Evolutionary conservation across 2,329 filamentous ascomycete species (phyloP), one percentile per base, ranked within the genome.

Genomic region (Scedosporium minutisporum): DNA sequence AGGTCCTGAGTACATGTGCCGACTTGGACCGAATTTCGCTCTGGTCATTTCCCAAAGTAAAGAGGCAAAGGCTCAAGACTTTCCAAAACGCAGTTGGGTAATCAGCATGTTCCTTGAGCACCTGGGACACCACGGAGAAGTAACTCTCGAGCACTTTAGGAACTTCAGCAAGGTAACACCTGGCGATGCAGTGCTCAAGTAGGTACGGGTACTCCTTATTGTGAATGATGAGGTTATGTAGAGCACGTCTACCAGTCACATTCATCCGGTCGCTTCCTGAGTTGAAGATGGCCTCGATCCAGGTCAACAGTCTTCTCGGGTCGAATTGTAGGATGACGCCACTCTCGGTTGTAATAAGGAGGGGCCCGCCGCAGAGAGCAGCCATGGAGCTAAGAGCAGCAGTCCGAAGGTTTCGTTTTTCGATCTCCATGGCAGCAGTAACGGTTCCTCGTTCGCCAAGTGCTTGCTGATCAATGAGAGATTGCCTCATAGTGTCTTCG

Each of bases 351-450:
- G 87, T 92, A 66, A 96, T 88, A 66, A 87, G 92, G 63, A 97
- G 87, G 3, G 93, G 91, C 0, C 89, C 85, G 68, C 86, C 92
- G 71, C 95, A 99, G 5, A 99, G 81, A 3, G 92, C 87, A 53
- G 95, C 93, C 95, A 99, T 97, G 27, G 96, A 89, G 73, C 93
- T 96, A 53, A 99, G 80, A 1, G 95, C 93, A 33, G 95, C 92
- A 23, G 89, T 95, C 63, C 91, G 85, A 44, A 99, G 81, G 70
- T 96, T 96, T 65, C 90, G 87, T 77, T 96, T 97, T 75, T 99
- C 93, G 67, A 97, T 97, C 71, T 97, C 95, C 83, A 96, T 95
- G 1, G 92, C 90, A 27, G 93, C 93, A 23, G 90, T 93, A 46
- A 90, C 83, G 23, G 87, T 91, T 4, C 88, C 87, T 66, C 90